Evolutionary conservation across 2,329 filamentous ascomycete genomes (phyloP).

Genomic region (Acrodontium crateriforme): DNA sequence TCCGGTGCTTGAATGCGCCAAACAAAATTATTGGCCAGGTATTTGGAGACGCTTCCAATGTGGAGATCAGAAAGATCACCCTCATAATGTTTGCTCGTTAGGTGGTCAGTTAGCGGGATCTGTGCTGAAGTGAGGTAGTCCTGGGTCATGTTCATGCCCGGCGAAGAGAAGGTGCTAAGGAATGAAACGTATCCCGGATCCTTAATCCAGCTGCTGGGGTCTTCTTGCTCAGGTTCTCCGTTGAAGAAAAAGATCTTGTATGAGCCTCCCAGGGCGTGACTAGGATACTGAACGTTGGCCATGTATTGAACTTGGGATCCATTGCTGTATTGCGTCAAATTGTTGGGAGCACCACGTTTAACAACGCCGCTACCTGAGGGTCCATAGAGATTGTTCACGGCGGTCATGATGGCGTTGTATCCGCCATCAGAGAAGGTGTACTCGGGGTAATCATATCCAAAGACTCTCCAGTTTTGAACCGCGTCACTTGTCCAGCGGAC

Average conservation of each 20-base stretch:
- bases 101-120: slow-evolving; percentile 31
- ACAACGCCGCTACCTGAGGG: slow-evolving; percentile 13
- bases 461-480: slow-evolving; percentile 41
- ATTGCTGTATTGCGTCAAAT: slow-evolving; percentile 26
- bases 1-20: slow-evolving; percentile 21
- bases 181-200: slow-evolving; percentile 46
- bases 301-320: slow-evolving; percentile 49
- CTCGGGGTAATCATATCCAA: slow-evolving; percentile 66
- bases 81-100: slow-evolving; percentile 21
- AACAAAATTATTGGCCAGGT: slow-evolving; percentile 19
- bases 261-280: slow-evolving; percentile 45
- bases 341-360: slow-evolving; percentile 11
- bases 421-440: slow-evolving; percentile 31
- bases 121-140: too few relatives aligned
- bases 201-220: slow-evolving; percentile 36
- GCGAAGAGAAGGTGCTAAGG: too few relatives aligned
- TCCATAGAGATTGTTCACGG: slow-evolving; percentile 45
- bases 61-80: slow-evolving; percentile 19
- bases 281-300: slow-evolving; percentile 49
- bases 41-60: slow-evolving; percentile 16
- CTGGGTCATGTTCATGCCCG: too few relatives aligned
- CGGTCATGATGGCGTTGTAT: slow-evolving; percentile 29
- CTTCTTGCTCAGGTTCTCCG: slow-evolving; percentile 31
- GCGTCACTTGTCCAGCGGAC: slow-evolving; percentile 57
- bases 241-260: slow-evolving; percentile 57